Conservation (phyloP, 139 green algal species). For the Eudorina sp. region DNA sequence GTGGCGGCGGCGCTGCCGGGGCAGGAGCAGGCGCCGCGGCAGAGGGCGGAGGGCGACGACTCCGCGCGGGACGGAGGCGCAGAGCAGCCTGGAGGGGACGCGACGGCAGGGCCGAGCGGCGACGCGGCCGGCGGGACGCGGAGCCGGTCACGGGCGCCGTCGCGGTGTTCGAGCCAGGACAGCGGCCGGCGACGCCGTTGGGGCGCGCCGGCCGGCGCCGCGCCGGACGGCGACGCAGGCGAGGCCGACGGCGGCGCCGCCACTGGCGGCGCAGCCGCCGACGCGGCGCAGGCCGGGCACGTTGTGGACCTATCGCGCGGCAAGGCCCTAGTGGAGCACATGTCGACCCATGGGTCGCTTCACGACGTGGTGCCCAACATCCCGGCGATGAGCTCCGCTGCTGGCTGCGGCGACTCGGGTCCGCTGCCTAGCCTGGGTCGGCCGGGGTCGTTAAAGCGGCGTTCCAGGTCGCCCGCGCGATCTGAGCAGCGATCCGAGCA, state of each 20-base stretch:
- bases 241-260: not conserved
- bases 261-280: not conserved
- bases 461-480: slow-evolving; percentile 1
- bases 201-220: not conserved
- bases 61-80: not conserved
- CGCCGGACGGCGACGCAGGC: not conserved
- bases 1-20: not conserved
- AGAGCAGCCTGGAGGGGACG: not conserved
- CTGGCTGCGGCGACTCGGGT: not conserved
- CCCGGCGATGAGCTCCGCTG: not conserved
- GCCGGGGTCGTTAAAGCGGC: too few relatives aligned
- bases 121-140: not conserved
- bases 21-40: not conserved
- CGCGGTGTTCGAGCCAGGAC: not conserved
- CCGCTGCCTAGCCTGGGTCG: not conserved
- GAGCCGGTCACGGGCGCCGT: too few relatives aligned
- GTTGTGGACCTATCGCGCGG: slow-evolving; percentile 21
- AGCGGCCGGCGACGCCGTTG: slow-evolving; percentile 9
- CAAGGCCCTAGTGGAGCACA: not conserved
- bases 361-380: not conserved
- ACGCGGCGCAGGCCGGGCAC: not conserved
- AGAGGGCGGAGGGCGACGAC: not conserved
- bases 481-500: not conserved
- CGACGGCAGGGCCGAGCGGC: not conserved
- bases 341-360: slow-evolving; percentile 26